A percentile compares a stretch with the other conserved stretches of the same genome.
phyloP scores from a whole-genome alignment of 495 filamentous ascomycete species.

The Daldinia decipiens region DNA sequence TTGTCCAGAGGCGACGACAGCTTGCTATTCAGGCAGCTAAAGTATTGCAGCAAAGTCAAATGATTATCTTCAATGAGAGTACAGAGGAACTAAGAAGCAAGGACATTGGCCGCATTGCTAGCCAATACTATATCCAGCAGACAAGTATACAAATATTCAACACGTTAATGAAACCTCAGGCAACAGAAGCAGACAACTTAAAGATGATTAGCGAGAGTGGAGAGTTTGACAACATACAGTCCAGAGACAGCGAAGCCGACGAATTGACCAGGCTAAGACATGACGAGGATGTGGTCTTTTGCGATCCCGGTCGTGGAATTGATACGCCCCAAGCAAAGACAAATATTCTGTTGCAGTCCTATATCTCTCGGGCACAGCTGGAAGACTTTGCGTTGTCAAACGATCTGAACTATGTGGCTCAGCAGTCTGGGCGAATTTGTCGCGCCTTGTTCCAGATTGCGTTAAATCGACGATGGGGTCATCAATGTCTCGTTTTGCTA shows the following conservation, averaged over 20 bases:
- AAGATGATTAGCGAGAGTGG: conserved; percentile 96
- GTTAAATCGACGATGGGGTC: conserved; percentile 91
- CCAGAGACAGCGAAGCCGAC: conserved; percentile 82
- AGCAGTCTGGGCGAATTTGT: conserved; percentile 94
- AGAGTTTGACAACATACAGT: conserved; percentile 97
- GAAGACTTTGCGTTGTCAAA: conserved; percentile 94
- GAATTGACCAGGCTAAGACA: conserved; percentile 76
- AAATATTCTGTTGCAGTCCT: conserved; percentile 92
- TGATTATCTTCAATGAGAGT: conserved; percentile 96
- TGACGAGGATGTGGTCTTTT: conserved; percentile 72
- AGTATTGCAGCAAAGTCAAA: conserved; percentile 88
- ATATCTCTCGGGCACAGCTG: conserved; percentile 87
- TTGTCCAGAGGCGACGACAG: conserved; percentile 83
- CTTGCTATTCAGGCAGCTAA: conserved; percentile 87
- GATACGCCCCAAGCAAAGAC: conserved; percentile 89
- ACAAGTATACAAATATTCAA: conserved; percentile 96
- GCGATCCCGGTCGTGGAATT: conserved; percentile 76
- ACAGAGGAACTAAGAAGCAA: conserved; percentile 93
- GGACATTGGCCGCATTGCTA: conserved; percentile 94
- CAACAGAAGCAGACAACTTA: conserved; percentile 88
- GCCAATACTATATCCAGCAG: conserved; percentile 94
- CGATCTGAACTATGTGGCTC: conserved; percentile 92
- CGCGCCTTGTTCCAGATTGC: conserved; percentile 97
- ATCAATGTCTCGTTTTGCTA: conserved; percentile 88
- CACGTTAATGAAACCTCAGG: conserved; percentile 80